phyloP scores from a whole-genome alignment of 305 asterid genomes.

The Fraxinus sp. region DNA sequence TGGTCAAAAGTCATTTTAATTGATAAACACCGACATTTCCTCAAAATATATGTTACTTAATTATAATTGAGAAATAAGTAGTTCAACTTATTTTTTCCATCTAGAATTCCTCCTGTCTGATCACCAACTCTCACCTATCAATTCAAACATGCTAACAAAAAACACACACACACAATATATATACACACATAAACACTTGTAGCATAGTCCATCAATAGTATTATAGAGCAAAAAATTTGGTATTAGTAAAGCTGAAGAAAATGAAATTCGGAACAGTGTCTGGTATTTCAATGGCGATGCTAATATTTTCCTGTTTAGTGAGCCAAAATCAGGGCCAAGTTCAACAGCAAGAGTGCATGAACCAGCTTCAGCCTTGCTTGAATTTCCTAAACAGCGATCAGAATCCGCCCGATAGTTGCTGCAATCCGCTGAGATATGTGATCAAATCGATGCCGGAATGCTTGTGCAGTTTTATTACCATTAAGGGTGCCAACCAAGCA shows the following conservation, averaged over 20 bases:
- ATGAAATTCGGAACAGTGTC: conserved; percentile 12
- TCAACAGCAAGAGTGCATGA: conserved; percentile 39
- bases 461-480: conserved; percentile 52
- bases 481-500: conserved; percentile 52
- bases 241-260: background rate
- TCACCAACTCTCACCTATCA: conserved; percentile 42
- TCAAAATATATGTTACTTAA: background rate
- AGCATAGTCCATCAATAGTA: background rate
- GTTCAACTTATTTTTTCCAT: conserved; percentile 34
- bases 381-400: conserved; percentile 40
- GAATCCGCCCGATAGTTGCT: conserved; percentile 52
- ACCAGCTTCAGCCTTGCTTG: conserved; percentile 53
- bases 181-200: background rate
- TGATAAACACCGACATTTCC: background rate
- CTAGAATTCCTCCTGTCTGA: conserved; percentile 35
- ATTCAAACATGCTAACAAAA: background rate
- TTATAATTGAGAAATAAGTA: conserved; percentile 13
- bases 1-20: background rate
- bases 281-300: background rate
- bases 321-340: conserved; percentile 37
- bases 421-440: conserved; percentile 44
- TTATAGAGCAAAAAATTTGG: background rate
- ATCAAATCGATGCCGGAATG: conserved; percentile 60
- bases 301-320: conserved; percentile 24
- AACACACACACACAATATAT: background rate